These are phyloP conservation scores for Diaporthe sp. DNA, from an alignment of 2,329 filamentous ascomycete species.

Conservation along the genomic window DNA sequence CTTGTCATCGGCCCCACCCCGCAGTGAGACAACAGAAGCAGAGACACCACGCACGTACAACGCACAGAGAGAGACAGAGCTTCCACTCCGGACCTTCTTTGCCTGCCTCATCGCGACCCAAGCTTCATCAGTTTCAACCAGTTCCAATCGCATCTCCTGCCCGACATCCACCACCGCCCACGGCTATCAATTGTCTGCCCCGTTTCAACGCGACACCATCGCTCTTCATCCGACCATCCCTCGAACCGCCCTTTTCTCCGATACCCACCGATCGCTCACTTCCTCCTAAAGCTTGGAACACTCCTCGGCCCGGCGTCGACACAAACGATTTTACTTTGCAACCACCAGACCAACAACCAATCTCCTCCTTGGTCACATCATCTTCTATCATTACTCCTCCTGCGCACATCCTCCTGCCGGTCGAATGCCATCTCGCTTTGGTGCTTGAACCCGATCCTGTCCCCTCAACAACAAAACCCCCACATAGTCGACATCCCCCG, in stretches of 20 bases:
- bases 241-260: conserved; percentile 15
- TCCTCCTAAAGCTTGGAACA: conserved; percentile 13
- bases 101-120: conserved; percentile 21
- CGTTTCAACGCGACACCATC: conserved; percentile 28
- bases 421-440: conserved; percentile 31
- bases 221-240: conserved; percentile 14
- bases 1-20: conserved; percentile 27
- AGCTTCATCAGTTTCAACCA: conserved; percentile 22
- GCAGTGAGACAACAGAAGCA: neutral
- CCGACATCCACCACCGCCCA: conserved; percentile 6
- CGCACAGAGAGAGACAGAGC: neutral
- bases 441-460: conserved; percentile 27
- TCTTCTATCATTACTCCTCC: neutral
- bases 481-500: conserved; percentile 5
- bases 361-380: neutral
- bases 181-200: conserved; percentile 19
- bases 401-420: conserved; percentile 26
- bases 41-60: neutral
- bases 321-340: neutral
- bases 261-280: conserved; percentile 23
- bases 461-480: conserved; percentile 17
- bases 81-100: neutral
- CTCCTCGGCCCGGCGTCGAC: conserved; percentile 25
- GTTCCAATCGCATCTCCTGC: conserved; percentile 32
- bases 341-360: neutral